Conservation (phyloP, 352 stramenopile species). For the Phytopythium cucurbitacearum region DNA sequence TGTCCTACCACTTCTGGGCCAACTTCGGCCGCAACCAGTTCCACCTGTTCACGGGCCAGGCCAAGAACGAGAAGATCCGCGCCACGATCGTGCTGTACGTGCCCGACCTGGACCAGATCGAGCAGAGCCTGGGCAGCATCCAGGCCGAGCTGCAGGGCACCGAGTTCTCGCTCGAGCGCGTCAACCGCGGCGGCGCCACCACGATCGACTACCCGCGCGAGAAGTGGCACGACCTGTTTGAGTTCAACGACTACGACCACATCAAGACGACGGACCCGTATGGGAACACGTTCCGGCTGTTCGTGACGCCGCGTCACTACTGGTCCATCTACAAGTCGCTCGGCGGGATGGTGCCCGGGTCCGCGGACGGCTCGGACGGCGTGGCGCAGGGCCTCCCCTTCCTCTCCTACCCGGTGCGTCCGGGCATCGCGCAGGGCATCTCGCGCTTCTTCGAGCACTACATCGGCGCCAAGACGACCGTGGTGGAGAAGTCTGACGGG, state of each 20-base stretch:
- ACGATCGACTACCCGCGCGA: conserved; percentile 46
- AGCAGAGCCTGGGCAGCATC: conserved; percentile 41
- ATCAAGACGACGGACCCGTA: conserved; percentile 59
- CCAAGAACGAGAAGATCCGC: conserved; percentile 53
- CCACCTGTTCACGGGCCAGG: conserved; percentile 61
- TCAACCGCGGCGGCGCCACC: conserved; percentile 46
- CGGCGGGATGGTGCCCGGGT: conserved; percentile 45
- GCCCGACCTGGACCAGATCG: conserved; percentile 47
- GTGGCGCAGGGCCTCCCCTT: conserved; percentile 56
- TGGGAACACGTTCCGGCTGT: conserved; percentile 48
- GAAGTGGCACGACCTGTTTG: conserved; percentile 51
- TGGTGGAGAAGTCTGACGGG: conserved; percentile 35
- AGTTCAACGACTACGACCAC: conserved; percentile 48
- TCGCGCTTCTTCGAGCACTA: conserved; percentile 70
- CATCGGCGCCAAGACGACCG: conserved; percentile 44
- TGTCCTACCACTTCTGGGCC: conserved; percentile 67
- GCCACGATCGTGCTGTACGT: conserved; percentile 60
- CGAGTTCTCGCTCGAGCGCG: conserved; percentile 41
- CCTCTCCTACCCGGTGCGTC: conserved; percentile 50
- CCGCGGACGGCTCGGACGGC: conserved; percentile 26
- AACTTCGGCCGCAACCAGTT: conserved; percentile 73
- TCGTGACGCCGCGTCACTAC: conserved; percentile 55
- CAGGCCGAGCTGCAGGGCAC: conserved; percentile 46
- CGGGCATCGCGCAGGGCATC: conserved; percentile 53
- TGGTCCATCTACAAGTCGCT: conserved; percentile 54